A percentile compares a stretch with the other conserved stretches of the same genome.
phyloP scores from a whole-genome alignment of 2,329 filamentous ascomycete genomes.

The Alternaria hordeiaustralica region DNA sequence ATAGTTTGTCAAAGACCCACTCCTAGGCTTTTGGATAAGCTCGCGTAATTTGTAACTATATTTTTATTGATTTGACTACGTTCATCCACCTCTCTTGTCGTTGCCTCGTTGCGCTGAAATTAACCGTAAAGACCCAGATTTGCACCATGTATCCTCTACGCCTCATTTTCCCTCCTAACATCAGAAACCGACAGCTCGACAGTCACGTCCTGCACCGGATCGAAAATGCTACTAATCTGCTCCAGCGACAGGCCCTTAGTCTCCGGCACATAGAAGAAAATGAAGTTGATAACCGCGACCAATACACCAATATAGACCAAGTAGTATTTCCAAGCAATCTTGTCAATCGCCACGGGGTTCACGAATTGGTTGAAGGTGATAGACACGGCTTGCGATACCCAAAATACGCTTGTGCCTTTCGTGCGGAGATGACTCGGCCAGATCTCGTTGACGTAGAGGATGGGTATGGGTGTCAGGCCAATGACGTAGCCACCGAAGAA shows the following conservation, averaged over 20 bases:
- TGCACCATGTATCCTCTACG: neutral
- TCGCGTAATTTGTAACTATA: too few species aligned
- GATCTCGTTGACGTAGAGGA: slow-evolving; percentile 46
- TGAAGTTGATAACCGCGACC: slow-evolving; percentile 14
- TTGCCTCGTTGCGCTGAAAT: too few species aligned
- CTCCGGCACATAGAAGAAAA: slow-evolving; percentile 22
- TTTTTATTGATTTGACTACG: too few species aligned
- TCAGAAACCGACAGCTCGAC: neutral
- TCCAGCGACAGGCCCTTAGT: slow-evolving; percentile 26
- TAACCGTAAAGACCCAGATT: too few species aligned
- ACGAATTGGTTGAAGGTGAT: slow-evolving; percentile 25
- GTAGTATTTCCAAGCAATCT: slow-evolving; percentile 33
- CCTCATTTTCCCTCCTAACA: neutral
- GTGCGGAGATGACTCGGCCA: slow-evolving; percentile 39
- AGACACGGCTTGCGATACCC: slow-evolving; percentile 22
- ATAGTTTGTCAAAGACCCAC: too few species aligned
- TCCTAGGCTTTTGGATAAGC: too few species aligned
- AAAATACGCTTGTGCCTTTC: slow-evolving; percentile 24
- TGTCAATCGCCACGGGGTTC: slow-evolving; percentile 28
- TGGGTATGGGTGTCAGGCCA: slow-evolving; percentile 43
- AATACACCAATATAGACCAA: slow-evolving; percentile 29
- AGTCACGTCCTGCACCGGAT: slow-evolving; percentile 3
- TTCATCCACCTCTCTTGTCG: too few species aligned
- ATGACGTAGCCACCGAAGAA: slow-evolving; percentile 35
- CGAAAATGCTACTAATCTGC: slow-evolving; percentile 20